These are phyloP conservation scores for Scytalidium lignicola DNA, from an alignment of 2,329 filamentous ascomycete species.

Conservation along the genomic window DNA sequence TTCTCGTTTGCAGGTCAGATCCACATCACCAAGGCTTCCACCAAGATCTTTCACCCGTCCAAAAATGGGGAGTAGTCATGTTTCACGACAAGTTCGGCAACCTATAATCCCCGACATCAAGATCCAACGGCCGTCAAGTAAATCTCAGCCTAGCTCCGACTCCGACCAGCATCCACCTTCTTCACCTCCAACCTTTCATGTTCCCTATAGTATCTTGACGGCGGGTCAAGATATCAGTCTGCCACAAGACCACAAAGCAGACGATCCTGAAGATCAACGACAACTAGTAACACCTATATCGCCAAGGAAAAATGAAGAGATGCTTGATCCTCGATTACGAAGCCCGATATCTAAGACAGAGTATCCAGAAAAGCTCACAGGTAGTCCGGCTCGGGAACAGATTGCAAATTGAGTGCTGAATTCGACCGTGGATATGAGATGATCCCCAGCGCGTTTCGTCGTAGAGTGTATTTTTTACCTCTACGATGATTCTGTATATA, in stretches of 20 bases:
- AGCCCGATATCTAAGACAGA: not conserved
- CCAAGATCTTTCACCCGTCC: not conserved
- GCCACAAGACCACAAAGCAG: not conserved
- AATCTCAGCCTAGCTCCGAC: not conserved
- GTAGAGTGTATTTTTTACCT: too few relatives aligned
- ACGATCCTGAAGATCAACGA: not conserved
- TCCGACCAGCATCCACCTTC: not conserved
- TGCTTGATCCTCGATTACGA: not conserved
- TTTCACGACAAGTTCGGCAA: not conserved
- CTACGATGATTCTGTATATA: too few relatives aligned
- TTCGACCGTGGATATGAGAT: too few relatives aligned
- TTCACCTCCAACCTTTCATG: not conserved
- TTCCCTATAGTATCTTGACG: too few relatives aligned
- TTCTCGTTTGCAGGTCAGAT: constrained; percentile 47
- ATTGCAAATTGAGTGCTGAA: too few relatives aligned
- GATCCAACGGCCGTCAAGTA: not conserved
- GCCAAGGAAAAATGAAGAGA: not conserved
- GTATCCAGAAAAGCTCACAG: not conserved
- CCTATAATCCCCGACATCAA: not conserved
- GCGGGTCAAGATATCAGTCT: not conserved
- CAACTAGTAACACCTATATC: not conserved
- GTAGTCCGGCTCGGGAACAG: too few relatives aligned
- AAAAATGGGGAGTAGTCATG: not conserved
- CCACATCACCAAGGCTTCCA: constrained; percentile 14
- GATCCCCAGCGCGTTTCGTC: too few relatives aligned